Conservation (phyloP, 1,284 basidiomycete genomes). For the Thecaphora thlaspeos region DNA sequence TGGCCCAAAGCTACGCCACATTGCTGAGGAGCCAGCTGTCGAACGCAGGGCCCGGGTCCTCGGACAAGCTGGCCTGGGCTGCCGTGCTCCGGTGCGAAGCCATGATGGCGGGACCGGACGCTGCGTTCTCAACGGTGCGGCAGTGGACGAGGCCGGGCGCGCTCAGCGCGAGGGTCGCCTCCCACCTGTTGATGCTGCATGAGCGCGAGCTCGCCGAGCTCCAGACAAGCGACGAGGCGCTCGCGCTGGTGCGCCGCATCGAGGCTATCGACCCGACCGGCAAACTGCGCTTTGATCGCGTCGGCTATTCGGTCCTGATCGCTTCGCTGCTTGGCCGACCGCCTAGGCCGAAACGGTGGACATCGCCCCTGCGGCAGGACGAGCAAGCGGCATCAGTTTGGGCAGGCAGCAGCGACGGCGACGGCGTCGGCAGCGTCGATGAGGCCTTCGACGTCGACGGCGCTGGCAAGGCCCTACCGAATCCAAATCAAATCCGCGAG, state of each 20-base stretch:
- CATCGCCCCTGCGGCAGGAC: neutral
- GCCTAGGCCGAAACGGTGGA: neutral
- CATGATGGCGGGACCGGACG: constrained; percentile 6
- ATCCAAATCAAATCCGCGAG: constrained; percentile 32
- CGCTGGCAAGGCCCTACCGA: constrained; percentile 3
- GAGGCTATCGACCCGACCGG: constrained; percentile 9
- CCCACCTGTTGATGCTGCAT: constrained; percentile 17
- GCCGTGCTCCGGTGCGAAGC: constrained; percentile 26
- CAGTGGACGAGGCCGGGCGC: neutral
- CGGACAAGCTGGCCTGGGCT: constrained; percentile 11
- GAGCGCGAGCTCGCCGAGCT: constrained; percentile 12
- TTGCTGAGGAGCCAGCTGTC: constrained; percentile 4
- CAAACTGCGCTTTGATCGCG: constrained; percentile 5
- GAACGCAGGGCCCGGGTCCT: neutral
- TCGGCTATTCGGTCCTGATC: constrained; percentile 19
- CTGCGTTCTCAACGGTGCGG: constrained; percentile 14
- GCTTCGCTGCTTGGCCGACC: constrained; percentile 8
- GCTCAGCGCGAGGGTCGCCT: constrained; percentile 7
- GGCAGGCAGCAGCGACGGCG: neutral
- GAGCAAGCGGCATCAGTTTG: neutral
- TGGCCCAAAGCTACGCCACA: constrained; percentile 7
- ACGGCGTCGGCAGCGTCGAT: neutral
- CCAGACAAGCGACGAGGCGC: constrained; percentile 39
- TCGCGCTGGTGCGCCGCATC: constrained; percentile 22
- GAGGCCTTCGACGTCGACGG: neutral